Evolutionary conservation across 2,329 filamentous ascomycete species (phyloP), one percentile per base, ranked within the genome.

Genomic region (Penicillium nordicum): DNA sequence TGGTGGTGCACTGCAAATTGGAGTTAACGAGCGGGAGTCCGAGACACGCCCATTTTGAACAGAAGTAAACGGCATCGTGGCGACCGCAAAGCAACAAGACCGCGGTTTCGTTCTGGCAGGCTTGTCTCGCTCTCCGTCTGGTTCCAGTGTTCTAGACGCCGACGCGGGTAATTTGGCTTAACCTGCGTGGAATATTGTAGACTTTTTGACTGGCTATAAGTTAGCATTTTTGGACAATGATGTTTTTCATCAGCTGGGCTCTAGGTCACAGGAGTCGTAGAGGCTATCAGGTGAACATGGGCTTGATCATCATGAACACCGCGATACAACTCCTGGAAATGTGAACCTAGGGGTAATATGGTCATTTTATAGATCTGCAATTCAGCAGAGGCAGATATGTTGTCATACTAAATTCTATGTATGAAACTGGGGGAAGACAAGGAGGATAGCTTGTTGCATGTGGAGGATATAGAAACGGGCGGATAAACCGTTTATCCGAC

Each of bases 51-150:
- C 40, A 14, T 48, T 50, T 48, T 49, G 52, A 6, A 40, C 21
- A 16, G 41, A 27, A 52, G 53, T 42, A 29, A 38, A 11, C 9
- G 58, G 44, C 57, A 58, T 63, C 11, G 27, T 55, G 34, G n/a
- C 36, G 45, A 34, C 27, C 25, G 29, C 27, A 38, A 53, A 51
- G 38, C 50, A 32, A 59, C 57, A 53, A 50, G 38, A 44, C 29
- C 34, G 48, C 47, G 48, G 50, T 57, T 57, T 55, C 43, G 44
- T 48, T 25, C 4, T 58, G 40, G 40, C 49, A 9, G 34, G 23
- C 41, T 50, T 44, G 18, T 29, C 45, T 57, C 53, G 45, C 25
- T 62, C 48, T 62, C 61, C 63, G 64, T 65, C 43, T 52, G 53
- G 45, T 42, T 46, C 37, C 58, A 44, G 45, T 57, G 51, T 52